phyloP scores from a whole-genome alignment of 2,329 filamentous ascomycete species.

The Fusarium stilboides region DNA sequence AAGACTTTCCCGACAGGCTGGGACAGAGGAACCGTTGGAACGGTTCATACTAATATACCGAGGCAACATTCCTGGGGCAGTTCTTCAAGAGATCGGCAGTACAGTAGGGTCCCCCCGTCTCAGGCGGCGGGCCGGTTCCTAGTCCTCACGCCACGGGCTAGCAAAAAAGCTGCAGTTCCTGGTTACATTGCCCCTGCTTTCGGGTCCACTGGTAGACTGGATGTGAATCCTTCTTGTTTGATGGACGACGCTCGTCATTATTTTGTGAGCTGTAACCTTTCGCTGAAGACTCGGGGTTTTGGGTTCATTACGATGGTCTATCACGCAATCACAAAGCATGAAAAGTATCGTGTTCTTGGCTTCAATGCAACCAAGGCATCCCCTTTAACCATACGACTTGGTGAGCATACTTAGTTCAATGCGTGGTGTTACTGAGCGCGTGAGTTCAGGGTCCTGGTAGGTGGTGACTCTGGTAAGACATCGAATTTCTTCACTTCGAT shows the following conservation, averaged over 20 bases:
- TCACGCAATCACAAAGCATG: not conserved
- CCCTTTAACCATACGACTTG: too few relatives aligned
- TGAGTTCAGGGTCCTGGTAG: too few relatives aligned
- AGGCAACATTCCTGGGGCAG: not conserved
- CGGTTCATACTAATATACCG: constrained; percentile 1
- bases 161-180: not conserved
- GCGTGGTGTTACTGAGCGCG: too few relatives aligned
- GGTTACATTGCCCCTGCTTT: not conserved
- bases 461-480: too few relatives aligned
- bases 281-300: not conserved
- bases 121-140: constrained; percentile 1
- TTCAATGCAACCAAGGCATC: too few relatives aligned
- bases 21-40: not conserved
- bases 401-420: too few relatives aligned
- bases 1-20: not conserved
- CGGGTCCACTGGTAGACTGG: not conserved
- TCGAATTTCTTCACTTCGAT: too few relatives aligned
- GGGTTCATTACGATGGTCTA: not conserved
- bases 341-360: too few relatives aligned
- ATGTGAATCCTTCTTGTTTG: not conserved
- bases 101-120: not conserved
- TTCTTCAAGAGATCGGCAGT: not conserved
- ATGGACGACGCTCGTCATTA: not conserved
- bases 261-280: not conserved
- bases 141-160: constrained; percentile 5